Conservation (phyloP, 2,329 filamentous ascomycete genomes). For the Dactylellina parvicollis region DNA sequence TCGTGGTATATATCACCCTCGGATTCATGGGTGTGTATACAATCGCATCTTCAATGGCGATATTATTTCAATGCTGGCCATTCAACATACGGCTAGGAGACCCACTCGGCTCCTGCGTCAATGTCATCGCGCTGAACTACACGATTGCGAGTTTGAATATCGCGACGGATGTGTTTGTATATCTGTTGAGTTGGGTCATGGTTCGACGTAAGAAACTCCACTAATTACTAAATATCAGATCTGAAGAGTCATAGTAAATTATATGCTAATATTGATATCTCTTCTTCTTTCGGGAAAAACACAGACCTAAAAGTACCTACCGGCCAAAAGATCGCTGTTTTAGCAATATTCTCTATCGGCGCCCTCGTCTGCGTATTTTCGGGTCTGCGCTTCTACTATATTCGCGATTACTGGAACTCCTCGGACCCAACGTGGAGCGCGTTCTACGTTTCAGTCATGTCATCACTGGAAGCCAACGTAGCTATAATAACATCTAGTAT, state of each 20-base stretch:
- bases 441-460: conserved; percentile 38
- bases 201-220: conserved; percentile 11
- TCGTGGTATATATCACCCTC: conserved; percentile 28
- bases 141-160: conserved; percentile 45
- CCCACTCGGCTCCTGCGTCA: conserved; percentile 21
- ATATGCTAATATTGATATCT: too few species aligned
- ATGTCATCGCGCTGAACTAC: conserved; percentile 36
- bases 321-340: conserved; percentile 40
- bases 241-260: neutral
- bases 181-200: conserved; percentile 51
- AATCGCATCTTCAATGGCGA: conserved; percentile 28
- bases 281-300: too few species aligned
- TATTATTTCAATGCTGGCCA: conserved; percentile 48
- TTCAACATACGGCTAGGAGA: conserved; percentile 27
- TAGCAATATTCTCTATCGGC: conserved; percentile 33
- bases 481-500: conserved; percentile 48
- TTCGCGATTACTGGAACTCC: conserved; percentile 41
- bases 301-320: conserved; percentile 29
- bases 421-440: conserved; percentile 44
- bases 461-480: conserved; percentile 47
- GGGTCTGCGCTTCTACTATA: conserved; percentile 24
- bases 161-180: conserved; percentile 41
- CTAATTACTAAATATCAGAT: neutral
- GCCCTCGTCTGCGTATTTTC: conserved; percentile 43
- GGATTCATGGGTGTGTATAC: conserved; percentile 31